Percentiles rank a stretch among this genome's conserved stretches.
Conservation (phyloP, 177 flowering plant genomes). For the Vitis hybrid region DNA sequence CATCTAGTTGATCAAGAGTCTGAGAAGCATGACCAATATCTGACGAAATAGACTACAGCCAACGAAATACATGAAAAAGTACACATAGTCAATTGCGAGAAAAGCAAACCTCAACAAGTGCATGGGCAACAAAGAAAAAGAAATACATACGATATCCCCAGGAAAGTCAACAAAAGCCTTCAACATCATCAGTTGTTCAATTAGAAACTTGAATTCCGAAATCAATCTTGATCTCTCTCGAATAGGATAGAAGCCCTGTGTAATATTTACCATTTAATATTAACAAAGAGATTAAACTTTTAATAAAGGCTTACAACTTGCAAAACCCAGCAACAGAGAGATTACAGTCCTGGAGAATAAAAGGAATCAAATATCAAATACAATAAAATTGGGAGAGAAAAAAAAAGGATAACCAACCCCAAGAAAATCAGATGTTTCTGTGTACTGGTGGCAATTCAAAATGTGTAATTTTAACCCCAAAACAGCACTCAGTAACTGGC, state of each 20-base stretch:
- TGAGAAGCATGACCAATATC: constrained; percentile 68
- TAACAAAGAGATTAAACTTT: too few relatives aligned
- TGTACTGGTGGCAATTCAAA: constrained; percentile 92
- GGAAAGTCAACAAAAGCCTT: constrained; percentile 41
- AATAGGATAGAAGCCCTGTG: constrained; percentile 88
- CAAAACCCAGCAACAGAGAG: not conserved
- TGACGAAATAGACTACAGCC: constrained; percentile 54
- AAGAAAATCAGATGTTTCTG: constrained; percentile 95
- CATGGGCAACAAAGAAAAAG: not conserved
- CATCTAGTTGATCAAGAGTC: constrained; percentile 45
- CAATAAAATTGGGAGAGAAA: not conserved
- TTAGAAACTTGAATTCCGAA: constrained; percentile 40
- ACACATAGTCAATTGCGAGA: not conserved
- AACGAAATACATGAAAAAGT: constrained; percentile 12
- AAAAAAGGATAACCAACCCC: constrained; percentile 59
- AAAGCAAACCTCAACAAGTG: not conserved
- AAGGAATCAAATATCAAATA: not conserved
- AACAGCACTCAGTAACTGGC: constrained; percentile 68
- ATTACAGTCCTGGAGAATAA: not conserved
- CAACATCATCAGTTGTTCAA: constrained; percentile 47
- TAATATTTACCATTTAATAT: not conserved
- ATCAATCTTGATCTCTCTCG: constrained; percentile 72
- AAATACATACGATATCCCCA: constrained; percentile 40
- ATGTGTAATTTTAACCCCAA: constrained; percentile 63
- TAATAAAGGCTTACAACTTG: not conserved